Base-by-base conservation (phyloP, 192 early-diverging fungal species). In the Gigaspora rosea region DNA sequence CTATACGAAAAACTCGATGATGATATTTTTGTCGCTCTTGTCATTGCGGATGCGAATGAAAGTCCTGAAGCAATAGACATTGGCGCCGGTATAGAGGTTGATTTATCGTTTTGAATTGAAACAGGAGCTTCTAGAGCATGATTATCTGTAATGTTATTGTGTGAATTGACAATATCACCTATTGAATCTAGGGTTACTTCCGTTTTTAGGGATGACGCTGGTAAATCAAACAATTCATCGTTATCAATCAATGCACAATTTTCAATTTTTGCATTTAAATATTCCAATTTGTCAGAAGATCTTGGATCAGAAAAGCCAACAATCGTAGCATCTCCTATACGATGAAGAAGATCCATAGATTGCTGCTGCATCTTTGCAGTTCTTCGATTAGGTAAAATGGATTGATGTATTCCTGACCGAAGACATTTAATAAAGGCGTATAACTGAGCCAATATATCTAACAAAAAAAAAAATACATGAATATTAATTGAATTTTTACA, bases 331-430 rank as follows among this genome's bases (percentile, higher is more conserved):
- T 73, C 71, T 57, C 71, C 71, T 41, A 73, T 59, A 59, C 71
- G 71, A 59, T 73, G 71, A 57, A 73, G 56, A 50, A 73, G 71
- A 57, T 73, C 71, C 71, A 73, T 73, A 73, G 71, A 58, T 73
- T 73, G 71, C 54, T 73, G 71, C 41, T 73, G 71, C 27, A 73
- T 20, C 56, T 73, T 73, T 57, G 36, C 71, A 58, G 71, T 73
- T 32, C 71, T 73, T 46, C 71, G 13, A 36, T 73, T 73, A 27
- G 56, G 71, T 32, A 73, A 41, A 73, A 73, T 35, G 9, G 71
- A 73, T 73, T 73, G 71, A 59, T 73, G 52, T 18, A 73, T 73
- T 73, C 71, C 71, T 13, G 71, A 54, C 35, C 71, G 32, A 22
- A 73, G 71, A 73, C 71, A 73, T 59, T 73, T 73, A 59, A 73